Base-by-base conservation (phyloP, 2,329 filamentous ascomycete genomes). In the Lachnum nothofagi region DNA sequence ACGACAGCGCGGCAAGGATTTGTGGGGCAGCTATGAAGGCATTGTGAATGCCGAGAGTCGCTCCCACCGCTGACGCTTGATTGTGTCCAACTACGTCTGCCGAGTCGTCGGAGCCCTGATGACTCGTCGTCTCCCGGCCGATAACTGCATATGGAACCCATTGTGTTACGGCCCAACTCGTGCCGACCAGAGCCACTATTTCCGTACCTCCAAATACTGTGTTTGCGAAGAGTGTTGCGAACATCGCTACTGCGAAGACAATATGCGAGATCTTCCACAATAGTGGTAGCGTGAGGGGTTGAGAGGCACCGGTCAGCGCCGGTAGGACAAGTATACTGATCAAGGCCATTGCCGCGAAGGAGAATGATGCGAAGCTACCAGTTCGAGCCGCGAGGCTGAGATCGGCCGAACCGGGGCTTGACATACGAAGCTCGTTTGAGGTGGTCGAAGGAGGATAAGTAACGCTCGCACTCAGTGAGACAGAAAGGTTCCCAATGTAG, bases 71-170 rank as follows among this genome's bases (percentile, higher is more conserved):
- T 17, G 22, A 17, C 23, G 2, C 10, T 27, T 14, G 16, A 39
- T 16, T 8, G 16, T 40, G 33, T 31, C n/a, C 34, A 24, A 16
- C 9, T 10, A 20, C 33, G 14, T 31, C 12, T 46, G 10, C 24
- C 34, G 33, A 8, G 16, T 40, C 37, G 12, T 40, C 22, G 12
- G 6, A 5, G 22, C 10, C 19, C 20, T 19, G 19, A 19, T 14
- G 19, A 19, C 9, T 46, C 16, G 58, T 56, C n/a, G 62, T 41
- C 34, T 64, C 63, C 14, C 53, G 53, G 2, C 60, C 59, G 14
- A 65, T 62, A 10, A 65, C 45, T 0, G 60, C 58, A 42, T 61
- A 64, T 2, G 63, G 63, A 3, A 57, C 61, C 59, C 60, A 65
- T 45, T 62, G 60, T 2, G 61, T 64, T 24, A 63, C 34, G 3